phyloP scores from a whole-genome alignment of 2,329 filamentous ascomycete species.

The Penicillium janthinellum region DNA sequence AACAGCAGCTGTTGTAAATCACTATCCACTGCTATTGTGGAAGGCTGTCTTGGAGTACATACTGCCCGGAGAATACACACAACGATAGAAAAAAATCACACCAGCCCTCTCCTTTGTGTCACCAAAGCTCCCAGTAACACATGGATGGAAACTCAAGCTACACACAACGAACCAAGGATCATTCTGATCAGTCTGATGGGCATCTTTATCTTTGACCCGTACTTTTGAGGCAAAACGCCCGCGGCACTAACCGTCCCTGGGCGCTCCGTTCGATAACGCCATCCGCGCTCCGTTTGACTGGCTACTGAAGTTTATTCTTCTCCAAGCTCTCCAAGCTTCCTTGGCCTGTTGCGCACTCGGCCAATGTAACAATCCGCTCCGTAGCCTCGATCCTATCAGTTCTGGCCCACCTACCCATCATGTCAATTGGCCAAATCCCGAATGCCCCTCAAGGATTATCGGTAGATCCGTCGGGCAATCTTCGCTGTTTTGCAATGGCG shows the following conservation, averaged over 20 bases:
- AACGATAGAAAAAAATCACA: background rate
- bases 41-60: too few relatives aligned
- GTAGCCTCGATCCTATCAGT: background rate
- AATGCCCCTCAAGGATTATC: background rate
- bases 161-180: background rate
- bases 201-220: background rate
- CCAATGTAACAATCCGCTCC: constrained; percentile 7
- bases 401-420: background rate
- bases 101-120: background rate
- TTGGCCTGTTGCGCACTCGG: background rate
- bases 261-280: constrained; percentile 19
- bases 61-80: background rate
- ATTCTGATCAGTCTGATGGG: background rate
- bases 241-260: constrained; percentile 9
- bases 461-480: constrained; percentile 1
- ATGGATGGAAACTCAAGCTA: background rate
- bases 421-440: constrained; percentile 1
- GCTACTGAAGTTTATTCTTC: background rate
- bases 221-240: background rate
- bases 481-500: constrained; percentile 1
- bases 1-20: background rate
- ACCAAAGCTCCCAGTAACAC: background rate
- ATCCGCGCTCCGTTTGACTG: constrained; percentile 18
- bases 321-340: constrained; percentile 3
- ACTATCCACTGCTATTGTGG: background rate